Conservation (phyloP, 768 basidiomycete genomes). For the Tylopilus plumbeoviolaceoides region DNA sequence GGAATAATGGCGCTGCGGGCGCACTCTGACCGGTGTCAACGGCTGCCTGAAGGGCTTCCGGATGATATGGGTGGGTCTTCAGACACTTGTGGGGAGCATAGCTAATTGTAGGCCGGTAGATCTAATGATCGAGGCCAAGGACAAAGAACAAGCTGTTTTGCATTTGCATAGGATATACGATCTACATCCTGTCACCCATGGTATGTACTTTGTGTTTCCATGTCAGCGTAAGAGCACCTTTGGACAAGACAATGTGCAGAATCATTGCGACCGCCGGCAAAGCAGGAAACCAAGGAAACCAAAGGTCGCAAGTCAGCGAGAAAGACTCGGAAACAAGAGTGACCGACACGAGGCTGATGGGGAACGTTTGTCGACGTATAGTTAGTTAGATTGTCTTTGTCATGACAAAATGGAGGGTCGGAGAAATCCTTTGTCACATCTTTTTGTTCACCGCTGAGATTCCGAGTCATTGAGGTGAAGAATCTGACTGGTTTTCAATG, state of each 20-base stretch:
- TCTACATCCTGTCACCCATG: conserved; percentile 59
- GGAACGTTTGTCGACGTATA: not conserved
- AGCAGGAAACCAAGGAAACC: conserved; percentile 38
- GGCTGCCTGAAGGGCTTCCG: conserved; percentile 58
- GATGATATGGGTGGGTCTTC: conserved; percentile 55
- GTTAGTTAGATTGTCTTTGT: not conserved
- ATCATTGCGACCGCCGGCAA: conserved; percentile 42
- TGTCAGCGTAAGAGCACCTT: not conserved
- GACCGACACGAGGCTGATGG: not conserved
- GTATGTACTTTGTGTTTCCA: conserved; percentile 27
- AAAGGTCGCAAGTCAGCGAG: conserved; percentile 39
- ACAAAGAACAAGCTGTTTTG: conserved; percentile 91
- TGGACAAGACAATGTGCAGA: conserved; percentile 9
- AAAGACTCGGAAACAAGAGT: conserved; percentile 26
- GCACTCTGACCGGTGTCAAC: conserved; percentile 78
- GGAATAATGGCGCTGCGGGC: conserved; percentile 83
- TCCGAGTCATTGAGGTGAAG: conserved; percentile 14
- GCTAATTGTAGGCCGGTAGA: conserved; percentile 38
- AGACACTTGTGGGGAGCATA: not conserved
- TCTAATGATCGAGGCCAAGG: conserved; percentile 92
- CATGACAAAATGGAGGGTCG: not conserved
- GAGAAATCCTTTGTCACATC: not conserved
- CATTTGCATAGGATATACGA: conserved; percentile 77
- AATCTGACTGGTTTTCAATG: not conserved
- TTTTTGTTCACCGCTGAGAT: not conserved